phyloP scores from a whole-genome alignment of 768 basidiomycete species.

The Russula foetens region DNA sequence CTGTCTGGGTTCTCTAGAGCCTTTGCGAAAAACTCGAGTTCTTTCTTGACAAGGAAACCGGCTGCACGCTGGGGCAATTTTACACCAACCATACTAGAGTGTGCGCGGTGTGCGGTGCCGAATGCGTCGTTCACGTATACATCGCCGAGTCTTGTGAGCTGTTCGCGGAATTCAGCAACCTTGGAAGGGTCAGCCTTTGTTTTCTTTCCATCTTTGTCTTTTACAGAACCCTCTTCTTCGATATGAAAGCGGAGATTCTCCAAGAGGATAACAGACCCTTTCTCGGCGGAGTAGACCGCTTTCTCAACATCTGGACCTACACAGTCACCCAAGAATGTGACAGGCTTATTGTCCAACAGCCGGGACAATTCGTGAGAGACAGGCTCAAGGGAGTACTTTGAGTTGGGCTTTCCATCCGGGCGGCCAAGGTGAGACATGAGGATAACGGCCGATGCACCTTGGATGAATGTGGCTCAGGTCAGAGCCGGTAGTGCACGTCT shows the following conservation, averaged over 20 bases:
- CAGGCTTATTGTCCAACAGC: conserved; percentile 52
- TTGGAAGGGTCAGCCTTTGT: conserved; percentile 82
- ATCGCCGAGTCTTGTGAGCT: conserved; percentile 86
- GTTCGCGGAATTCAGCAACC: conserved; percentile 77
- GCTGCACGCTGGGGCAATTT: conserved; percentile 87
- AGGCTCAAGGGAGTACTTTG: conserved; percentile 86
- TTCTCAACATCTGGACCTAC: conserved; percentile 82
- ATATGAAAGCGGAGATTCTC: conserved; percentile 99
- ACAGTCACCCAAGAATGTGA: conserved; percentile 78
- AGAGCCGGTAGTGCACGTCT: conserved; percentile 5
- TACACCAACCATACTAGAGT: conserved; percentile 98
- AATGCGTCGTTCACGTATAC: conserved; percentile 99
- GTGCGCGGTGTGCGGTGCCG: conserved; percentile 96
- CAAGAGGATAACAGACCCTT: conserved; percentile 77
- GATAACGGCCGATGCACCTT: conserved; percentile 75
- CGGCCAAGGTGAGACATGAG: conserved; percentile 99
- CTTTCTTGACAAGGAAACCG: conserved; percentile 97
- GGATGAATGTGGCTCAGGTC: conserved; percentile 4
- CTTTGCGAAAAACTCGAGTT: conserved; percentile 97
- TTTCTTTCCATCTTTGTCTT: conserved; percentile 92
- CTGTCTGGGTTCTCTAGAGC: conserved; percentile 90
- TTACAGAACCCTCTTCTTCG: conserved; percentile 92
- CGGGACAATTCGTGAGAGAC: conserved; percentile 75
- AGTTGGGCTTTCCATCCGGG: conserved; percentile 84
- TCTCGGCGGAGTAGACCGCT: conserved; percentile 55